These are phyloP conservation scores for Flaveria brownii DNA, from an alignment of 129 eudicot genomes.

Conservation along the genomic window DNA sequence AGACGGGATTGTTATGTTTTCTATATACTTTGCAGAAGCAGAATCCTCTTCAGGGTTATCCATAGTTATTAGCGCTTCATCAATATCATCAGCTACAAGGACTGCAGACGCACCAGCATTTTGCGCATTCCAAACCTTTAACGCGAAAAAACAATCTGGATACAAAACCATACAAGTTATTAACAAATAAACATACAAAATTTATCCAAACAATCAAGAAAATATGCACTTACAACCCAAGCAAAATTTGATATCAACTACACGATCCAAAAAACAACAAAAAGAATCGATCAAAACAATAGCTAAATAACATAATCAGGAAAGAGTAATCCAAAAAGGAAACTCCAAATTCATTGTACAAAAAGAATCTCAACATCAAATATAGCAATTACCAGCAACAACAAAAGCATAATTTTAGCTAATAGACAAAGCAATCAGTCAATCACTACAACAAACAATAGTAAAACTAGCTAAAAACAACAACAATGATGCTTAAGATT, in stretches of 20 bases:
- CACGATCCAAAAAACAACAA: neutral
- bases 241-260: neutral
- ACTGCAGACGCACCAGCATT: slow-evolving; percentile 98
- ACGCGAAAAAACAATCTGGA: slow-evolving; percentile 91
- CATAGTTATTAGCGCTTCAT: slow-evolving; percentile 85
- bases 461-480: slow-evolving; percentile 15
- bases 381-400: neutral
- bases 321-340: slow-evolving; percentile 25
- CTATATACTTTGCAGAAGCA: slow-evolving; percentile 73
- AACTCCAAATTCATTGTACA: slow-evolving; percentile 20
- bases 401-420: slow-evolving; percentile 2
- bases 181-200: neutral
- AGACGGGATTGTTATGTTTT: slow-evolving; percentile 89
- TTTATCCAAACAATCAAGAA: neutral
- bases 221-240: neutral
- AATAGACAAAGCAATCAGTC: neutral
- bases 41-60: slow-evolving; percentile 84
- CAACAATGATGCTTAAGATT: neutral
- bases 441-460: neutral
- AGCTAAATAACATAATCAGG: neutral
- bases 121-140: slow-evolving; percentile 97
- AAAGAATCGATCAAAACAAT: slow-evolving; percentile 3
- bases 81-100: slow-evolving; percentile 84
- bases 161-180: neutral
- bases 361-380: slow-evolving; percentile 16